Conservation (phyloP, 495 filamentous ascomycete genomes). For the Apodospora peruviana region DNA sequence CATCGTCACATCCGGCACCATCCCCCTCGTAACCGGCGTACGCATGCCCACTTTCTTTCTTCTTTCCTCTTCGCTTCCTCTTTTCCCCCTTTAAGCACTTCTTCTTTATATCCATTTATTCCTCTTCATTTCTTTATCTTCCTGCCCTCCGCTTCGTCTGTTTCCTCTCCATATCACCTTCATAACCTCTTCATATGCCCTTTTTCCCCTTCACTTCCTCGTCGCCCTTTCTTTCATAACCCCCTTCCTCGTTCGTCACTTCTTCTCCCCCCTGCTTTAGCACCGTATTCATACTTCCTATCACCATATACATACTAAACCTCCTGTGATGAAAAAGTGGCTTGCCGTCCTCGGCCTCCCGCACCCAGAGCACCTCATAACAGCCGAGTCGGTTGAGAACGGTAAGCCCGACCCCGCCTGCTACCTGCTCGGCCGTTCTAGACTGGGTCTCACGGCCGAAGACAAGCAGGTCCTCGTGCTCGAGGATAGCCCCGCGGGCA, state of each 20-base stretch:
- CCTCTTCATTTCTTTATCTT: not conserved
- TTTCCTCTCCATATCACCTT: too few relatives aligned
- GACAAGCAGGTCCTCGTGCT: slow-evolving; percentile 62
- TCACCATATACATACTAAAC: not conserved
- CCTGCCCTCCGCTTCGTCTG: too few relatives aligned
- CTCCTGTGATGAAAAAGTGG: too few relatives aligned
- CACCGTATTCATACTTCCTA: not conserved
- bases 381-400: slow-evolving; percentile 76
- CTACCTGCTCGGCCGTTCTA: slow-evolving; percentile 66
- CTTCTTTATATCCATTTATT: not conserved
- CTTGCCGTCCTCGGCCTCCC: slow-evolving; percentile 70
- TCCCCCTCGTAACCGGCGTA: slow-evolving; percentile 66
- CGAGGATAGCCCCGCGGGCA: slow-evolving; percentile 92
- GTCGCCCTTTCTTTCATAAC: not conserved
- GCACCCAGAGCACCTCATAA: slow-evolving; percentile 66
- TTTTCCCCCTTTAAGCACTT: too few relatives aligned
- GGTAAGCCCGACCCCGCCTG: slow-evolving; percentile 89
- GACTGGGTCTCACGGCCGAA: slow-evolving; percentile 47
- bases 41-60: not conserved
- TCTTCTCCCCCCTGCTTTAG: too few relatives aligned
- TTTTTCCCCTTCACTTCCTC: not conserved
- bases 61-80: not conserved
- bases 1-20: slow-evolving; percentile 86
- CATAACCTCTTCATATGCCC: too few relatives aligned
- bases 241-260: too few relatives aligned